Conservation (phyloP, 768 basidiomycete genomes). For the Amanita exitialis region DNA sequence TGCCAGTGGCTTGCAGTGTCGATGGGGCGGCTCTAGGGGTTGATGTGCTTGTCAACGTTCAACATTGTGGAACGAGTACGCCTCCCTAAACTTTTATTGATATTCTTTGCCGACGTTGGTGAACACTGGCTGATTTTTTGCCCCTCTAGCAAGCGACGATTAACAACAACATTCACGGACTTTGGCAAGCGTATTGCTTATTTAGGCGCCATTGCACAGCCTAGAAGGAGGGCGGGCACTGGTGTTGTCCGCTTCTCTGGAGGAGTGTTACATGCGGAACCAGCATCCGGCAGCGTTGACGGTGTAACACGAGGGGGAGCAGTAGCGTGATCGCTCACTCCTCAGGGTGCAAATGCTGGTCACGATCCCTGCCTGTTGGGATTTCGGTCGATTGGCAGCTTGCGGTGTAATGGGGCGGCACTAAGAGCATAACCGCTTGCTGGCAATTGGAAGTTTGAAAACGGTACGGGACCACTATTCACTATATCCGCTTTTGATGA, state of each 20-base stretch:
- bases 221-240: conserved; percentile 2
- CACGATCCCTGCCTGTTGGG: neutral
- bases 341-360: no score
- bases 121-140: neutral
- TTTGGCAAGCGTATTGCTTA: neutral
- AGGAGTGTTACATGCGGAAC: neutral
- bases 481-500: neutral
- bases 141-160: neutral
- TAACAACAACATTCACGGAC: neutral
- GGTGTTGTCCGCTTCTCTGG: conserved; percentile 3
- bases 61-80: neutral
- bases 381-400: neutral
- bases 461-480: no score
- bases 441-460: no score
- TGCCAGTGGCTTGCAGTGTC: neutral
- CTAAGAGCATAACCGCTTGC: neutral
- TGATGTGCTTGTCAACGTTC: neutral
- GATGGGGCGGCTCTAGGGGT: neutral
- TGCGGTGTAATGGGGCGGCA: neutral
- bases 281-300: conserved; percentile 2
- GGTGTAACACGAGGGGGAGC: conserved; percentile 1
- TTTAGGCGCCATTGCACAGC: neutral
- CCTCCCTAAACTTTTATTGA: neutral
- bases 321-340: no score
- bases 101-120: neutral